Conservation (phyloP, 1,284 basidiomycete species). For the Anthracocystis walkeri region DNA sequence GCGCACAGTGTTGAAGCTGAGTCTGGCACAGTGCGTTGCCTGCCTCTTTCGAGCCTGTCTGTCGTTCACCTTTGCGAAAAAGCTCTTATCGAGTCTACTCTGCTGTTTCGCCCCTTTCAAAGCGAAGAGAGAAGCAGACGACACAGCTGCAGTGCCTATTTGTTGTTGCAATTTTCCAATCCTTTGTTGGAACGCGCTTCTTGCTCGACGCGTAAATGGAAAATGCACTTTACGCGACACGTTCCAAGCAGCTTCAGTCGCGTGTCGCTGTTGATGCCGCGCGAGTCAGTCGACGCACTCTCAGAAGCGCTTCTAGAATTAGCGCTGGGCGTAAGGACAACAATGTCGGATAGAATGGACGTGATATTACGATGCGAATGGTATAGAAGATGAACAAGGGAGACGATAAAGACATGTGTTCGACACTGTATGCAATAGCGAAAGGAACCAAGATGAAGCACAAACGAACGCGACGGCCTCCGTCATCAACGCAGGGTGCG, state of each 20-base stretch:
- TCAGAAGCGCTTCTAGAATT: too few relatives aligned
- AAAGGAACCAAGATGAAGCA: too few relatives aligned
- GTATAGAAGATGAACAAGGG: constrained; percentile 9
- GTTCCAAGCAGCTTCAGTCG: constrained; percentile 1
- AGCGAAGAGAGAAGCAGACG: background rate
- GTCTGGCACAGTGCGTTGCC: background rate
- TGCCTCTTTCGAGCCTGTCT: background rate
- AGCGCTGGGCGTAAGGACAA: too few relatives aligned
- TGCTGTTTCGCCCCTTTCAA: background rate
- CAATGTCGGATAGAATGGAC: background rate
- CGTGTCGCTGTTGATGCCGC: background rate
- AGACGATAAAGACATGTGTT: constrained; percentile 2
- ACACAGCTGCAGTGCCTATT: constrained; percentile 32
- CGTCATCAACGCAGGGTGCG: constrained; percentile 38
- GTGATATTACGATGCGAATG: constrained; percentile 1
- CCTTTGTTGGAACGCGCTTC: constrained; percentile 15
- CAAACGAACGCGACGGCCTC: background rate
- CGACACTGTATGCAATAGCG: background rate
- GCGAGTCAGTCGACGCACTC: background rate
- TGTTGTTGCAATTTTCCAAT: constrained; percentile 8
- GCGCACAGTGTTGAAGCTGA: background rate
- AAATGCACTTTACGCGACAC: constrained; percentile 43
- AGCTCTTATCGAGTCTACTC: background rate
- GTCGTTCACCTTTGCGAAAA: background rate
- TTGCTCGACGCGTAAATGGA: constrained; percentile 41